Evolutionary conservation across 306 rosid species (phyloP).

Genomic region (Casuarina equisetifolia): DNA sequence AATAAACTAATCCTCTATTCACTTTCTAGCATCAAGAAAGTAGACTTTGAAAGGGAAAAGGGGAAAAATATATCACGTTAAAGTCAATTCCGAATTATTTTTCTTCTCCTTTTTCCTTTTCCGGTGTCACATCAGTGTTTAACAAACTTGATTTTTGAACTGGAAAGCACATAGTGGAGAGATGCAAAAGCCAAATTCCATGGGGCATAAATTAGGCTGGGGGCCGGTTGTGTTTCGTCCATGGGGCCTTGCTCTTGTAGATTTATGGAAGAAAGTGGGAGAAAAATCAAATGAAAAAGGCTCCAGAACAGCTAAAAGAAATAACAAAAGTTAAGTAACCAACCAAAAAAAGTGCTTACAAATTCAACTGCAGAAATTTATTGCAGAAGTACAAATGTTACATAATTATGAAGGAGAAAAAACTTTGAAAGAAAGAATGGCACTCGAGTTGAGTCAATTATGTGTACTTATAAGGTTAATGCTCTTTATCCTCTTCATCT

Average conservation of each 20-base stretch:
- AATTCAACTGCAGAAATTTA: background rate
- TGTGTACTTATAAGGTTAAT: constrained; percentile 10
- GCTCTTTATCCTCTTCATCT: background rate
- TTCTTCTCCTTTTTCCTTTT: too few species aligned
- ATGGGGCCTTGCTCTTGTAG: too few species aligned
- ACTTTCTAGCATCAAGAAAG: too few species aligned
- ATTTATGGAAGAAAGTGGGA: background rate
- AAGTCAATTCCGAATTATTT: too few species aligned
- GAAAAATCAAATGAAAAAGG: background rate
- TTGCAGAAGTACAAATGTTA: background rate
- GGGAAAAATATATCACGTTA: too few species aligned
- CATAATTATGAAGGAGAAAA: background rate
- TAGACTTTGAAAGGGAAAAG: too few species aligned
- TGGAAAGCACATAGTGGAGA: background rate
- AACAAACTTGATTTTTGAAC: background rate
- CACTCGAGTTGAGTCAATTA: constrained; percentile 13
- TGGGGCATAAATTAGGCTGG: background rate
- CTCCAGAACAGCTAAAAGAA: background rate
- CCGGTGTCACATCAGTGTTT: too few species aligned
- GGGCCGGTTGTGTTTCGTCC: background rate
- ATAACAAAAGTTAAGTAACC: background rate
- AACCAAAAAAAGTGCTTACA: background rate
- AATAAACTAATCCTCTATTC: too few species aligned
- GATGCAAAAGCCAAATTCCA: background rate
- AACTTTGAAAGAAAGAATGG: constrained; percentile 37